Conservation (phyloP, 164 flowering plant genomes). For the Magnolia sinica region DNA sequence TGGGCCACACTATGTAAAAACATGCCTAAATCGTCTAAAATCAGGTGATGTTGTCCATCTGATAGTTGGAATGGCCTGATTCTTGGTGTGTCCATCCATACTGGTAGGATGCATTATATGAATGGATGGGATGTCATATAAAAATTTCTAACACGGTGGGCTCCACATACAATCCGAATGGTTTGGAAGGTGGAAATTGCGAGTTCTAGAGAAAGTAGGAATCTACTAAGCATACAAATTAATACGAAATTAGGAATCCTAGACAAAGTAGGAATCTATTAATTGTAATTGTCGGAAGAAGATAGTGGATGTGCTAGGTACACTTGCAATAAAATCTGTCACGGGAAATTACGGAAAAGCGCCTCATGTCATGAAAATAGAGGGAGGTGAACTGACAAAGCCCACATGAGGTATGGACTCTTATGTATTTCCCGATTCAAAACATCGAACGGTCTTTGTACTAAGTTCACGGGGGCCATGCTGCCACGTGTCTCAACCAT, state of each 20-base stretch:
- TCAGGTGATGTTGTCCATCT: too few relatives aligned
- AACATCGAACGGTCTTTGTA: not conserved
- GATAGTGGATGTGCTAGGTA: not conserved
- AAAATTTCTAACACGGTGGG: too few relatives aligned
- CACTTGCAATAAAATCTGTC: slow-evolving; percentile 1
- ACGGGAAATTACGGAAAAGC: slow-evolving; percentile 5
- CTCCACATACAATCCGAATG: too few relatives aligned
- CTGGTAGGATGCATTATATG: too few relatives aligned
- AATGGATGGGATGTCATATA: too few relatives aligned
- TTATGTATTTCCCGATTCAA: not conserved
- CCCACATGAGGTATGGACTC: not conserved
- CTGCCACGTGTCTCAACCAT: not conserved
- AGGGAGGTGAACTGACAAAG: not conserved
- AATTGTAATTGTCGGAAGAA: slow-evolving; percentile 1
- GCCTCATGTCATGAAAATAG: not conserved
- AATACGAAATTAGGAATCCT: not conserved
- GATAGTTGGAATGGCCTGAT: too few relatives aligned
- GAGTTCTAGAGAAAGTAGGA: not conserved
- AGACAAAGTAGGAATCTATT: slow-evolving; percentile 2
- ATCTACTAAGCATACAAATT: not conserved
- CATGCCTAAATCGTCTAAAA: too few relatives aligned
- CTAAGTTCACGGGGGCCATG: not conserved
- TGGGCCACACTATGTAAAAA: too few relatives aligned
- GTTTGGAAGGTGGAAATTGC: not conserved
- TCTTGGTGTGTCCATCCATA: too few relatives aligned